A percentile compares a stretch with the other conserved stretches of the same genome.
phyloP scores from a whole-genome alignment of 257 asterid genomes.

The Jasminum sambac region DNA sequence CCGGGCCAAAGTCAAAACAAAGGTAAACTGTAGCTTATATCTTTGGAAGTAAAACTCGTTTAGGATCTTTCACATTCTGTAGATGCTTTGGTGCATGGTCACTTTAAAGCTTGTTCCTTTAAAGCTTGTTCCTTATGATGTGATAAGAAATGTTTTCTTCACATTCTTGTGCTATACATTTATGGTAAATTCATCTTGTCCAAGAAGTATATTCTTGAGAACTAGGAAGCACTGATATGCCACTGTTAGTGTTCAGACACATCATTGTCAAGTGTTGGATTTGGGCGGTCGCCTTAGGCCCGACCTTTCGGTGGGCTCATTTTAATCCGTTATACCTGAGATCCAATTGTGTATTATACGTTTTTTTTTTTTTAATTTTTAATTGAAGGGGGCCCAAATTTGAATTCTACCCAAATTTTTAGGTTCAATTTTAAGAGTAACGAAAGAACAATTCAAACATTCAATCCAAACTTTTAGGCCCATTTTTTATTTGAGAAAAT shows the following conservation, averaged over 20 bases:
- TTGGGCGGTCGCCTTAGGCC: too few relatives aligned
- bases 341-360: too few relatives aligned
- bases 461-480: too few relatives aligned
- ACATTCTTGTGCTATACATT: not conserved
- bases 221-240: not conserved
- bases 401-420: too few relatives aligned
- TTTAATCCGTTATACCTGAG: too few relatives aligned
- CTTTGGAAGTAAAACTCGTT: slow-evolving; percentile 16
- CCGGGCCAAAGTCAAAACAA: slow-evolving; percentile 79
- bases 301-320: too few relatives aligned
- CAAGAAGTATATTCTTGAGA: not conserved
- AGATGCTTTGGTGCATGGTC: slow-evolving; percentile 1
- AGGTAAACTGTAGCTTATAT: slow-evolving; percentile 45
- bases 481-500: too few relatives aligned
- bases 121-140: not conserved
- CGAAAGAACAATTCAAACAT: too few relatives aligned
- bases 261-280: not conserved
- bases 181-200: not conserved
- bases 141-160: not conserved
- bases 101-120: too few relatives aligned
- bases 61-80: slow-evolving; percentile 7
- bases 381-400: too few relatives aligned
- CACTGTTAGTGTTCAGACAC: not conserved
- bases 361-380: too few relatives aligned
- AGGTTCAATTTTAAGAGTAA: too few relatives aligned